Conservation (phyloP, 2,329 filamentous ascomycete genomes). For the Ampelomyces quisqualis region DNA sequence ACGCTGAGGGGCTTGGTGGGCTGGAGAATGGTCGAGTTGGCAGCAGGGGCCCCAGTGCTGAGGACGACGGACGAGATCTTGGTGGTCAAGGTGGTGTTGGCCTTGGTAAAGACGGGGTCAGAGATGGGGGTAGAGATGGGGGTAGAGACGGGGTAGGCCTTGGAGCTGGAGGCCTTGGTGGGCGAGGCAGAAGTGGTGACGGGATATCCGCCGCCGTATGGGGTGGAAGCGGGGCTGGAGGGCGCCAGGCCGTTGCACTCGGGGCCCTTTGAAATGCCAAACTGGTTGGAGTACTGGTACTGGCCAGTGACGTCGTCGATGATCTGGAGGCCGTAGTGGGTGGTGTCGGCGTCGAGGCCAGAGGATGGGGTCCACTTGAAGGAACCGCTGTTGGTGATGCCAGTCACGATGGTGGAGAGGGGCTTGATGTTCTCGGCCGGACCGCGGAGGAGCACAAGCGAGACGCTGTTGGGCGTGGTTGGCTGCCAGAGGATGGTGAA, state of each 20-base stretch:
- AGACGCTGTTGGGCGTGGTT: constrained; percentile 52
- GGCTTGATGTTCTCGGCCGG: constrained; percentile 56
- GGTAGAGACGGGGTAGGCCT: constrained; percentile 15
- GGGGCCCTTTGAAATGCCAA: constrained; percentile 56
- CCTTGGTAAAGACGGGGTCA: constrained; percentile 21
- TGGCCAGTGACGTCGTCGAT: constrained; percentile 60
- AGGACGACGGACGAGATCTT: constrained; percentile 14
- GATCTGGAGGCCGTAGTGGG: constrained; percentile 62
- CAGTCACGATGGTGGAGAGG: constrained; percentile 51
- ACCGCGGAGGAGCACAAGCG: constrained; percentile 62
- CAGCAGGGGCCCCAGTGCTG: constrained; percentile 24
- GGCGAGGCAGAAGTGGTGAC: constrained; percentile 17
- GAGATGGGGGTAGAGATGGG: constrained; percentile 6
- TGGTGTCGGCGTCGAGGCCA: constrained; percentile 50
- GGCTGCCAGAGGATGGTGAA: constrained; percentile 62
- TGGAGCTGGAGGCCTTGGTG: constrained; percentile 6
- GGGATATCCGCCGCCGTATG: constrained; percentile 15
- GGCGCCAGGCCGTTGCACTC: constrained; percentile 20
- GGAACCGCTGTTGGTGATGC: constrained; percentile 57
- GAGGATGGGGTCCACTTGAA: constrained; percentile 58
- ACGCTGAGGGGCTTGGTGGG: constrained; percentile 41
- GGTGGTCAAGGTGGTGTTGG: constrained; percentile 17
- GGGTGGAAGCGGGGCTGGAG: constrained; percentile 18
- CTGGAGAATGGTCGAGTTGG: constrained; percentile 32
- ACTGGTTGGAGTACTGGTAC: constrained; percentile 62